These are phyloP conservation scores for Sporothrix curviconia DNA, from an alignment of 2,329 filamentous ascomycete genomes.

Conservation along the genomic window DNA sequence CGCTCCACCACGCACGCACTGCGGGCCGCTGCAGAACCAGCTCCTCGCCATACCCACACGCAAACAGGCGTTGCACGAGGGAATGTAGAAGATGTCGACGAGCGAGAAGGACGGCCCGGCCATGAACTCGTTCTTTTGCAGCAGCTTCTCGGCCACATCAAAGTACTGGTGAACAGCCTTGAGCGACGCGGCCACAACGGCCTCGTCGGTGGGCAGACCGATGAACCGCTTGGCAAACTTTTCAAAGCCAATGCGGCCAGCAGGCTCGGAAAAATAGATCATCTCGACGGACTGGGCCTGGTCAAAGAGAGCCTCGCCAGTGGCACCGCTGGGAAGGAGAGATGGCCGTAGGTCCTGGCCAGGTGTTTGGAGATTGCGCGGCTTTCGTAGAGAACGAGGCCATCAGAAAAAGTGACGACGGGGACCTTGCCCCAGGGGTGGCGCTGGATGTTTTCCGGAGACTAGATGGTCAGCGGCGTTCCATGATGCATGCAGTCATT, in stretches of 20 bases:
- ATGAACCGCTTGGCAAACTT: slow-evolving; percentile 40
- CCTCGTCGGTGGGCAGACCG: slow-evolving; percentile 35
- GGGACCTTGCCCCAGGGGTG: slow-evolving; percentile 39
- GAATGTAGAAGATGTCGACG: slow-evolving; percentile 42
- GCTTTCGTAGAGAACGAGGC: slow-evolving; percentile 41
- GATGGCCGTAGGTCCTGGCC: slow-evolving; percentile 37
- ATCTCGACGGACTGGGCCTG: slow-evolving; percentile 37
- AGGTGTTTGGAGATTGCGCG: slow-evolving; percentile 43
- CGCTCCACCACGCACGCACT: slow-evolving; percentile 38
- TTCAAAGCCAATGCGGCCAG: slow-evolving; percentile 38
- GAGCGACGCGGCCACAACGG: slow-evolving; percentile 32
- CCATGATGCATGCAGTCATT: too few species aligned
- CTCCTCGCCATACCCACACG: slow-evolving; percentile 31
- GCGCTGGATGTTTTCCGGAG: slow-evolving; percentile 30
- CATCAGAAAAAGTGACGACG: slow-evolving; percentile 31
- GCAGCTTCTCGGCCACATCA: slow-evolving; percentile 34
- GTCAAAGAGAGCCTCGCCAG: slow-evolving; percentile 35
- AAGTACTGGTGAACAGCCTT: slow-evolving; percentile 35
- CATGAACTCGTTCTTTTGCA: slow-evolving; percentile 37
- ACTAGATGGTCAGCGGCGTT: too few species aligned
- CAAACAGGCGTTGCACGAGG: slow-evolving; percentile 37
- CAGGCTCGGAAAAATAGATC: slow-evolving; percentile 38
- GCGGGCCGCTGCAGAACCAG: slow-evolving; percentile 30
- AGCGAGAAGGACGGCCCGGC: slow-evolving; percentile 38
- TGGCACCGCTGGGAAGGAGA: slow-evolving; percentile 39